A percentile compares a stretch with the other conserved stretches of the same genome.
Conservation (phyloP, 2,329 filamentous ascomycete species). For the Botryotinia globosa region DNA sequence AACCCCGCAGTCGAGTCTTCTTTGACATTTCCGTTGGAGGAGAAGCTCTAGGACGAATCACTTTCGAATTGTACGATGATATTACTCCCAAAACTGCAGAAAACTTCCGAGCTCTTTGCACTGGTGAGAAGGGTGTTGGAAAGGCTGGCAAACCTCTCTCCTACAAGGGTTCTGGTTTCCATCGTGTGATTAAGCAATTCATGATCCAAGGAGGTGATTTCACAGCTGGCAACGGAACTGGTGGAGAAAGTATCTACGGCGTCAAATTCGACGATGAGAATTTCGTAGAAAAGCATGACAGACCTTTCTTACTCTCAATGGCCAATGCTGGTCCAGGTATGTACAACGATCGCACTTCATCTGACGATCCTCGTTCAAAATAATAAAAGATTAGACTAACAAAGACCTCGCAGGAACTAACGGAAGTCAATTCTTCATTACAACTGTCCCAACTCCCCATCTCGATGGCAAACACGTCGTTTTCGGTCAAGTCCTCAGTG, state of each 20-base stretch:
- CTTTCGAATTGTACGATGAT: conserved; percentile 75
- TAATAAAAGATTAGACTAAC: conserved; percentile 8
- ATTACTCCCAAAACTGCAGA: conserved; percentile 93
- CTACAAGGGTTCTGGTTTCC: conserved; percentile 92
- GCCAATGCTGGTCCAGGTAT: conserved; percentile 90
- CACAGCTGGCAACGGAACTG: conserved; percentile 89
- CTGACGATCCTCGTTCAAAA: not conserved
- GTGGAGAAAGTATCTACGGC: conserved; percentile 95
- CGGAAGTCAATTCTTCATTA: conserved; percentile 96
- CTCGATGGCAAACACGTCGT: conserved; percentile 95
- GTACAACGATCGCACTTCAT: conserved; percentile 35
- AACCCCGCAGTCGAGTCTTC: conserved; percentile 67
- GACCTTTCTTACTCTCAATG: conserved; percentile 93
- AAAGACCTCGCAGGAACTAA: conserved; percentile 66
- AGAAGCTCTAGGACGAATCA: conserved; percentile 70
- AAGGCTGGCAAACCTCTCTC: conserved; percentile 80
- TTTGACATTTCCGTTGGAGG: conserved; percentile 87
- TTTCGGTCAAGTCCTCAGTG: conserved; percentile 89
- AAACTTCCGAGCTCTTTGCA: conserved; percentile 93
- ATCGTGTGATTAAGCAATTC: conserved; percentile 97
- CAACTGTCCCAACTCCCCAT: conserved; percentile 88
- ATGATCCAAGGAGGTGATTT: conserved; percentile 99
- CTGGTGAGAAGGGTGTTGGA: conserved; percentile 85
- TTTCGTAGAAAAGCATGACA: conserved; percentile 87
- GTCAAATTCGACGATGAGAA: conserved; percentile 98